Percentiles rank a stretch among this genome's conserved stretches.
Conservation (phyloP, 2,329 filamentous ascomycete genomes). For the Arthrobotrys conoides region DNA sequence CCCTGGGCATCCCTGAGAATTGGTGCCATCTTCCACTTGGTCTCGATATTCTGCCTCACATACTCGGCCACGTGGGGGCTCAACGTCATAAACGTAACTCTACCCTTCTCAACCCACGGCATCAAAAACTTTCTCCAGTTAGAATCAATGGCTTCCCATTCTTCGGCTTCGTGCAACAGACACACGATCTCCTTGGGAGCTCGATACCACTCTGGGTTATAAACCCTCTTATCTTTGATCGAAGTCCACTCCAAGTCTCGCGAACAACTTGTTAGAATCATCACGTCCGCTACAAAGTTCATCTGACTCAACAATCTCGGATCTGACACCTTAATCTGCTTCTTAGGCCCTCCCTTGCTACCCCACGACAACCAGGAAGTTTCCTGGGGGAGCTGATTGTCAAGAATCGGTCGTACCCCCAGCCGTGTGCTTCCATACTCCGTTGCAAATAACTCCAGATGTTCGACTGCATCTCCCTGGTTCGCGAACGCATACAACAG, state of each 20-base stretch:
- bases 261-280: conserved; percentile 60
- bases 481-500: conserved; percentile 55
- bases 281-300: conserved; percentile 58
- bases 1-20: conserved; percentile 43
- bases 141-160: conserved; percentile 47
- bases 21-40: conserved; percentile 60
- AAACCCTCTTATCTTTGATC: conserved; percentile 55
- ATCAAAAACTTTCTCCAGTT: conserved; percentile 40
- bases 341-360: neutral
- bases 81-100: conserved; percentile 63
- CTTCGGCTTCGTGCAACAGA: conserved; percentile 57
- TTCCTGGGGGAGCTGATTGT: conserved; percentile 48
- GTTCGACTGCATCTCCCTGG: conserved; percentile 50
- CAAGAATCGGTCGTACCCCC: conserved; percentile 57
- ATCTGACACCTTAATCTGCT: conserved; percentile 43
- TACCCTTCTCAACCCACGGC: conserved; percentile 63
- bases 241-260: conserved; percentile 56
- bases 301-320: conserved; percentile 50
- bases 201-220: conserved; percentile 54
- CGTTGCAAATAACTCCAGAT: conserved; percentile 57
- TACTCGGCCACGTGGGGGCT: conserved; percentile 64
- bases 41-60: conserved; percentile 61
- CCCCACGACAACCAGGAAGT: conserved; percentile 45
- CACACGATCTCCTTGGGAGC: conserved; percentile 59
- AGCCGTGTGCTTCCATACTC: conserved; percentile 56